Evolutionary conservation across 2,329 filamentous ascomycete species (phyloP).

Genomic region (Aspergillus latus): DNA sequence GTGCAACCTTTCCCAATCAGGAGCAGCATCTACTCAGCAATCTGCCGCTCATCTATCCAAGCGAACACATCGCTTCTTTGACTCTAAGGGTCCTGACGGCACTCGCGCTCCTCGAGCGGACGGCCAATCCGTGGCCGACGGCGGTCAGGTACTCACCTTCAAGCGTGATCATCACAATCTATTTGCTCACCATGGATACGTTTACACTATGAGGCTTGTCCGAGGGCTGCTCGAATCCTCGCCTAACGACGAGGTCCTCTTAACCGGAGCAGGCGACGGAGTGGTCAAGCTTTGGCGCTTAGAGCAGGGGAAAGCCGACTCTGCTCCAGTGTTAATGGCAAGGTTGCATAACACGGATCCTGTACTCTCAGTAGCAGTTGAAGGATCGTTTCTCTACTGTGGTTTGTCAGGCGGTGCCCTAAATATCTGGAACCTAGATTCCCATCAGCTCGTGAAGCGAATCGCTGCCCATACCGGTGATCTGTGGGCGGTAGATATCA

Average conservation of each 20-base stretch:
- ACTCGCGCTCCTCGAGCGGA: conserved; percentile 67
- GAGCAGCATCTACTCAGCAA: conserved; percentile 62
- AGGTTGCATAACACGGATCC: conserved; percentile 63
- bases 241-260: conserved; percentile 69
- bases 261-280: conserved; percentile 91
- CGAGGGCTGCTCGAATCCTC: conserved; percentile 69
- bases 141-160: conserved; percentile 73
- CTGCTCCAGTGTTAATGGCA: conserved; percentile 69
- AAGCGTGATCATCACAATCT: conserved; percentile 76
- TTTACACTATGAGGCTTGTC: conserved; percentile 92
- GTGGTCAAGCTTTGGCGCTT: conserved; percentile 92
- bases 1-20: conserved; percentile 68
- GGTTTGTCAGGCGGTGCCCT: conserved; percentile 84
- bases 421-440: conserved; percentile 96
- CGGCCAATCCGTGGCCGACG: conserved; percentile 50
- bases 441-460: conserved; percentile 81
- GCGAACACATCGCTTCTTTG: conserved; percentile 85
- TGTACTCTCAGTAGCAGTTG: conserved; percentile 76
- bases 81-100: conserved; percentile 83
- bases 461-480: conserved; percentile 79
- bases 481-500: conserved; percentile 81
- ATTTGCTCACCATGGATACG: conserved; percentile 92
- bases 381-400: conserved; percentile 89
- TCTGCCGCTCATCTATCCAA: conserved; percentile 71
- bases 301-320: conserved; percentile 53